Evolutionary conservation across 768 basidiomycete genomes (phyloP).

Genomic region (Hygrocybe coccinea): DNA sequence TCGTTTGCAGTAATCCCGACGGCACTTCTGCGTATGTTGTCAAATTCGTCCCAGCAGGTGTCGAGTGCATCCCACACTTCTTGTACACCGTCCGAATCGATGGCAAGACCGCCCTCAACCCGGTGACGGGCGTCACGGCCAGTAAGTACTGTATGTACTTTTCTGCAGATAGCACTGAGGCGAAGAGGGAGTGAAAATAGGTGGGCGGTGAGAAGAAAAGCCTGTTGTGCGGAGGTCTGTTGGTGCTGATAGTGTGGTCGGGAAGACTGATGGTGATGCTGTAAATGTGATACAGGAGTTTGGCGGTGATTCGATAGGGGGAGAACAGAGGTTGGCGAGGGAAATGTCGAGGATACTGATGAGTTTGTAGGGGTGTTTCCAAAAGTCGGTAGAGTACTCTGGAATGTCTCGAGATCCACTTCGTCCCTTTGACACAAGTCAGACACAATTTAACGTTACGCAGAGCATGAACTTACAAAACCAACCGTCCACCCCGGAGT

Average conservation of each 20-base stretch:
- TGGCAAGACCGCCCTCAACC: constrained; percentile 37
- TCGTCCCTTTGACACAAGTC: constrained; percentile 44
- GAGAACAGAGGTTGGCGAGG: too few relatives aligned
- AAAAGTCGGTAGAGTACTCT: constrained; percentile 47
- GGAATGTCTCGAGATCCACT: constrained; percentile 73
- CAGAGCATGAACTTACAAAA: constrained; percentile 50
- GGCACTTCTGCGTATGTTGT: constrained; percentile 45
- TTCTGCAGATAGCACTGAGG: constrained; percentile 71
- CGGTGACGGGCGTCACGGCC: constrained; percentile 66
- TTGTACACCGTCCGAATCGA: constrained; percentile 40
- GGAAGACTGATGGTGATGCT: too few relatives aligned
- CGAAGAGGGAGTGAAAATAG: constrained; percentile 68
- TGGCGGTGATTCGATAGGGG: too few relatives aligned
- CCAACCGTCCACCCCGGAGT: constrained; percentile 76
- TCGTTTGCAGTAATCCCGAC: constrained; percentile 30
- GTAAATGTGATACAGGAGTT: too few relatives aligned
- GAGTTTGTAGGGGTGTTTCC: neutral
- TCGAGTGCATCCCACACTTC: constrained; percentile 86
- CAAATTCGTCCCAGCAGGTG: constrained; percentile 80
- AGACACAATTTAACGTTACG: neutral
- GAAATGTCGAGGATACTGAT: too few relatives aligned
- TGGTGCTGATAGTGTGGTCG: too few relatives aligned
- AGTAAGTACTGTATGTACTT: constrained; percentile 73
- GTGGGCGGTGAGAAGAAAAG: constrained; percentile 54
- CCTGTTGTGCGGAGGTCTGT: too few relatives aligned